phyloP scores from a whole-genome alignment of 495 filamentous ascomycete genomes.

The Penicillium salamii region DNA sequence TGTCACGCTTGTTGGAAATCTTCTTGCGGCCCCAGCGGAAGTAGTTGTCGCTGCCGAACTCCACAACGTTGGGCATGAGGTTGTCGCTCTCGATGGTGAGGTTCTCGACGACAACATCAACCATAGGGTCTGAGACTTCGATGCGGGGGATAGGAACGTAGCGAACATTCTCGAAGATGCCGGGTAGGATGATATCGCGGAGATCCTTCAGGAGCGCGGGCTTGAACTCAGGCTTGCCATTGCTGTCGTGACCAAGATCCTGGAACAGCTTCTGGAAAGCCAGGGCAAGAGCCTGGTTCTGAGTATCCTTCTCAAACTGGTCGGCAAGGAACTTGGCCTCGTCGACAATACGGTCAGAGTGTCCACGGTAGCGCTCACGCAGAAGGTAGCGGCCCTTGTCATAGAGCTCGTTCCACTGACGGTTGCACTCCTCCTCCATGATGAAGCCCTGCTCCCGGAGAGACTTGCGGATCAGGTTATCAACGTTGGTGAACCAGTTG shows the following conservation, averaged over 20 bases:
- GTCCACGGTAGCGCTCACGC: conserved; percentile 79
- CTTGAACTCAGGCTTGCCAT: conserved; percentile 87
- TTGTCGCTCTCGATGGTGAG: conserved; percentile 95
- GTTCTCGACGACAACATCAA: conserved; percentile 91
- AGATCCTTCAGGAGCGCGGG: conserved; percentile 86
- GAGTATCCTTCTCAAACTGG: conserved; percentile 84
- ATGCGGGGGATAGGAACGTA: conserved; percentile 95
- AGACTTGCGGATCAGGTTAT: conserved; percentile 73
- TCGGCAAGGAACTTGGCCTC: conserved; percentile 86
- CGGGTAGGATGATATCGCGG: conserved; percentile 80
- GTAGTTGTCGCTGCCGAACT: conserved; percentile 91
- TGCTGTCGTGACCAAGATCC: conserved; percentile 80
- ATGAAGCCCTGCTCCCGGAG: conserved; percentile 88
- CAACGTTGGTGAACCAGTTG: conserved; percentile 79
- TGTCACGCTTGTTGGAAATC: conserved; percentile 72
- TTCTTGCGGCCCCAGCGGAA: conserved; percentile 92
- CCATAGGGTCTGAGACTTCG: conserved; percentile 80
- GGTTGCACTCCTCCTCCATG: conserved; percentile 76
- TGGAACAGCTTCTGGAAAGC: conserved; percentile 82
- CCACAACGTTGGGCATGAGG: conserved; percentile 90
- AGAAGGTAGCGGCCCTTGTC: conserved; percentile 87
- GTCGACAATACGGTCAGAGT: conserved; percentile 84
- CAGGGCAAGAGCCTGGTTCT: conserved; percentile 75
- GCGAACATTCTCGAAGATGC: conserved; percentile 77
- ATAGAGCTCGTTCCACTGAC: conserved; percentile 80